Evolutionary conservation across 192 early-diverging fungal genomes (phyloP), one percentile per base, ranked within the genome.

Genomic region (Coemansia sp.): DNA sequence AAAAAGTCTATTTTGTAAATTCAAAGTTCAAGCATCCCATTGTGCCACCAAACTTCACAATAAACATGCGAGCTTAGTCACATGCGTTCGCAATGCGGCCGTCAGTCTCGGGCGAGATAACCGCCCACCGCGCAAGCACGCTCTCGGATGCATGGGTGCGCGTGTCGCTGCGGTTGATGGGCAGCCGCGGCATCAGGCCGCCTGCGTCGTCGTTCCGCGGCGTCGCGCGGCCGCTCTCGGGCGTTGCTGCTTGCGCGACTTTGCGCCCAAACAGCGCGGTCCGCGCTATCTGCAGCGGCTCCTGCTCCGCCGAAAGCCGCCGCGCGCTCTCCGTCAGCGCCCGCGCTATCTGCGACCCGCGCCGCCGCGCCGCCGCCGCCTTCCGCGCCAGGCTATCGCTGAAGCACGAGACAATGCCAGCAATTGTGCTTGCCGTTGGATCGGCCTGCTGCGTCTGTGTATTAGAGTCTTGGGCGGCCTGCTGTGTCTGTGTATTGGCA

Each of bases 91-190:
- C 56, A 19, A 87, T 87, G 27, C 85, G 76, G 23, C 81, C 85
- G 28, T 85, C 84, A 19, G 79, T 59, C 14, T 60, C 45, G 5
- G 85, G 85, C 25, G 75, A 65, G 16, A 87, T 71, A 46, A 78
- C 82, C 9, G 83, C 84, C 84, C 84, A 87, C 45, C 62, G 62
- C n/a, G 76, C 70, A 6, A 85, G 19, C 60, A 83, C 69, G 1
- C 74, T 65, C 27, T 77, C 73, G 0, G 67, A 69, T 0, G 56
- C 59, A n/a, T 73, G 54, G 0, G 71, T 61, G 8, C 61, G 48
- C 0, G 58, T 64, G 14, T 66, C 54, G 35, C 55, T 56, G 35
- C 82, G 69, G 53, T 71, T 64, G 27, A 80, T 71, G 29, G 54
- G 70, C 21, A 71, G 51, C n/a, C 70, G 63, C 21, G 69, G 66